These are phyloP conservation scores for Mortierella antarctica DNA, from an alignment of 192 early-diverging fungal genomes.

Conservation along the genomic window DNA sequence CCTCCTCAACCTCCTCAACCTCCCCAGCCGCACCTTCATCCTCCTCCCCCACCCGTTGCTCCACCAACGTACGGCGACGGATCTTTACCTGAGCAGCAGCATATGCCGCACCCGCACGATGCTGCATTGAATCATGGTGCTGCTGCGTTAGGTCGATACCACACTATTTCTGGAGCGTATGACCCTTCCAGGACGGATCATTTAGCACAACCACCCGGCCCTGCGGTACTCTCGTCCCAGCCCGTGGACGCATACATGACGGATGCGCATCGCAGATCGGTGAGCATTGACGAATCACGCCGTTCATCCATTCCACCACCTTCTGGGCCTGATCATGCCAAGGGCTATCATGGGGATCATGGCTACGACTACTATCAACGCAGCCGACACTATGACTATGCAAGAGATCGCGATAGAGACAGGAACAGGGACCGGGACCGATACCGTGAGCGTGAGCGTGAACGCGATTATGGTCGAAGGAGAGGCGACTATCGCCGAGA, in stretches of 20 bases:
- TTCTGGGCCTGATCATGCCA: conserved; percentile 2
- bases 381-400: conserved; percentile 34
- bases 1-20: conserved; percentile 14
- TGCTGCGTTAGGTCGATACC: background rate
- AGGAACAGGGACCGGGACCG: conserved; percentile 27
- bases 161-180: background rate
- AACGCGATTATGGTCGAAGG: conserved; percentile 34
- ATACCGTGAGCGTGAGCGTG: conserved; percentile 28
- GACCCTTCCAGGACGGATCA: conserved; percentile 11
- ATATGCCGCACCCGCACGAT: conserved; percentile 1
- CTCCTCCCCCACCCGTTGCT: conserved; percentile 15
- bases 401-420: conserved; percentile 10
- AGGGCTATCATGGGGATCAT: conserved; percentile 17
- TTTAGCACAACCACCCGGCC: conserved; percentile 1
- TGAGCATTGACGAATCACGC: conserved; percentile 11
- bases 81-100: background rate
- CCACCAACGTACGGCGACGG: conserved; percentile 3
- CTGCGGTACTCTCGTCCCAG: background rate
- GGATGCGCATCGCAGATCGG: conserved; percentile 14
- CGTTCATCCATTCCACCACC: background rate
- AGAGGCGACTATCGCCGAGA: conserved; percentile 39
- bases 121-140: background rate
- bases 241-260: conserved; percentile 4
- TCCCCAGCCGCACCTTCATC: background rate
- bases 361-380: conserved; percentile 38